Evolutionary conservation across 106 monocot genomes (phyloP).

Genomic region (Chionographis japonica): DNA sequence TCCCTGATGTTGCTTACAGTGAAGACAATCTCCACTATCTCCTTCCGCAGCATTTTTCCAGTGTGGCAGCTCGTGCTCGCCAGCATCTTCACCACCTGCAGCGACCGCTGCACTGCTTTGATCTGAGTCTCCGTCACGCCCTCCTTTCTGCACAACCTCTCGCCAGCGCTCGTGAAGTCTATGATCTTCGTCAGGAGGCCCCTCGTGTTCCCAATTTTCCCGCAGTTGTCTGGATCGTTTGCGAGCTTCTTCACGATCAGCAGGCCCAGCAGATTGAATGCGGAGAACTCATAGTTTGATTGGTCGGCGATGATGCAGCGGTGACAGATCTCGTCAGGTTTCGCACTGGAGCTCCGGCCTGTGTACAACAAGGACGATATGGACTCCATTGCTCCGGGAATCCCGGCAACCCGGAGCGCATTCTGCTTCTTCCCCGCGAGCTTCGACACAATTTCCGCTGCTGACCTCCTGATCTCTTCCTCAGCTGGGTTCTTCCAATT

Average conservation of each 20-base stretch:
- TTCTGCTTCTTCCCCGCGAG: conserved; percentile 80
- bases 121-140: conserved; percentile 19
- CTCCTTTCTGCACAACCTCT: conserved; percentile 1
- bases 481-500: conserved; percentile 70
- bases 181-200: conserved; percentile 73
- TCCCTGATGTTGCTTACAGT: conserved; percentile 57
- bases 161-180: conserved; percentile 36
- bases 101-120: conserved; percentile 35
- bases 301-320: conserved; percentile 1
- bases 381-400: conserved; percentile 79
- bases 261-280: conserved; percentile 51
- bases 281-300: conserved; percentile 21
- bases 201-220: conserved; percentile 66
- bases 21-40: conserved; percentile 71
- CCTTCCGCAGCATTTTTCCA: conserved; percentile 34
- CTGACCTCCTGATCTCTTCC: conserved; percentile 45
- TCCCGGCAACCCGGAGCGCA: conserved; percentile 60
- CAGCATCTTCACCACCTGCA: conserved; percentile 48
- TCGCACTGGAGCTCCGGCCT: background rate
- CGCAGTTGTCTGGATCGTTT: conserved; percentile 70
- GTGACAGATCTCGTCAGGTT: conserved; percentile 1
- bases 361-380: conserved; percentile 64
- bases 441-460: conserved; percentile 53
- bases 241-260: conserved; percentile 71
- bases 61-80: conserved; percentile 31